Base-by-base conservation (phyloP, 1,139 yeast species). In the Geotrichum cucujoidarum region DNA sequence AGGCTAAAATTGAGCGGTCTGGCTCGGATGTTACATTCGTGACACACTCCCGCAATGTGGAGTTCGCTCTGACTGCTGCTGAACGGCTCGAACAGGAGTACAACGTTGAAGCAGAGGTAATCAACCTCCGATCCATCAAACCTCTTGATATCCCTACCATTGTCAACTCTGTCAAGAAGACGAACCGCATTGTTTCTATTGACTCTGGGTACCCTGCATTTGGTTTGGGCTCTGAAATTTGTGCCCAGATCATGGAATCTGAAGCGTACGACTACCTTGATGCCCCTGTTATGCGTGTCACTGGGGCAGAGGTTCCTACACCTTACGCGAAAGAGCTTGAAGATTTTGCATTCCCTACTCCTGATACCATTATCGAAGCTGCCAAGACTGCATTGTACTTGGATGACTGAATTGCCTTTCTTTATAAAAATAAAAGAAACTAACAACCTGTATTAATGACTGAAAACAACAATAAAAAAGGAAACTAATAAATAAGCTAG, bases 231-330 rank as follows among this genome's bases (percentile, higher is more conserved):
- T 87, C 97, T 49, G 99, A 94, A 77, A 86, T 94, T 64, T 82
- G 92, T 67, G 98, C 97, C 55, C 96, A 89, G 73, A 78, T 94
- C 66, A 89, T 92, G 97, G 99, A 94, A 75, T 81, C 95, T 49
- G 97, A 90, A 72, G 97, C 95, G 50, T 92, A 92, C 61, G 98
- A 94, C 73, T 87, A 89, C 79, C 81, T 94, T 70, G 99, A 94
- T 71, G 95, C 98, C 55, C 99, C 99, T 60, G 92, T 92, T 59
- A 95, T 85, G 74, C 88, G 98, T 78, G 94, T 90, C 64, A 94
- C 98, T 53, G 98, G 98, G 70, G 95, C 97, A 67, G 99, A 94
- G 74, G 97, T 90, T 33, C 98, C 99, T 68, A 94, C 98, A 60
- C 99, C 99, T 57, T 94, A 94, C 69, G 96, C 97, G 60, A 80